Evolutionary conservation across 139 green algal genomes (phyloP).

Genomic region (Eudorina sp.): DNA sequence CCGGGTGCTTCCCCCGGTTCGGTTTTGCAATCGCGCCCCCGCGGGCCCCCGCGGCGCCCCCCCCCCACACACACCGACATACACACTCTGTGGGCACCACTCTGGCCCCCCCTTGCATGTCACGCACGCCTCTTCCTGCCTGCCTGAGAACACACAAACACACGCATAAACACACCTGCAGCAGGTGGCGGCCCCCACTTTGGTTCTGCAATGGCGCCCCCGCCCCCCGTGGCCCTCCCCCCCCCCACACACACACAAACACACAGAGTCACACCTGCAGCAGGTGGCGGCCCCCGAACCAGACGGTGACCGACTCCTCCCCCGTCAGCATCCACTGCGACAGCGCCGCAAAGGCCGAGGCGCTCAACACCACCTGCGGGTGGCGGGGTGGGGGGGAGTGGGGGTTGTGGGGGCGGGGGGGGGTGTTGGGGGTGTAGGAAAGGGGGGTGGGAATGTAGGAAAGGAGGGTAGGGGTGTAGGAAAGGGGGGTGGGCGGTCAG

Average conservation of each 20-base stretch:
- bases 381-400: too few species aligned
- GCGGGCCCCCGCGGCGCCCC: too few species aligned
- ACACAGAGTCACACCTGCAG: background rate
- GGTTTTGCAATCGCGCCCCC: too few species aligned
- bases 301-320: background rate
- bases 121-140: background rate
- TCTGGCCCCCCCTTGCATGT: background rate
- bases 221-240: too few species aligned
- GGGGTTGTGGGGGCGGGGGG: too few species aligned
- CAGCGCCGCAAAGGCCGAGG: slow-evolving; percentile 1
- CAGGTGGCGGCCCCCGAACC: slow-evolving; percentile 5
- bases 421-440: too few species aligned
- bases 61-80: background rate
- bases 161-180: background rate
- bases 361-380: slow-evolving; percentile 26
- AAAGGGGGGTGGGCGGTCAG: too few species aligned
- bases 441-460: too few species aligned
- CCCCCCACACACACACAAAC: too few species aligned
- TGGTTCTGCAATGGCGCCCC: background rate
- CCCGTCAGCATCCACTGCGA: slow-evolving; percentile 21
- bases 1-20: background rate
- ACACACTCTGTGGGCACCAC: background rate
- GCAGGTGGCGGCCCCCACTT: background rate
- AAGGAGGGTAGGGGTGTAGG: too few species aligned
- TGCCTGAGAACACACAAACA: background rate